These are phyloP conservation scores for Saccharum officinarum DNA, from an alignment of 176 grass and related monocot species.

Conservation along the genomic window DNA sequence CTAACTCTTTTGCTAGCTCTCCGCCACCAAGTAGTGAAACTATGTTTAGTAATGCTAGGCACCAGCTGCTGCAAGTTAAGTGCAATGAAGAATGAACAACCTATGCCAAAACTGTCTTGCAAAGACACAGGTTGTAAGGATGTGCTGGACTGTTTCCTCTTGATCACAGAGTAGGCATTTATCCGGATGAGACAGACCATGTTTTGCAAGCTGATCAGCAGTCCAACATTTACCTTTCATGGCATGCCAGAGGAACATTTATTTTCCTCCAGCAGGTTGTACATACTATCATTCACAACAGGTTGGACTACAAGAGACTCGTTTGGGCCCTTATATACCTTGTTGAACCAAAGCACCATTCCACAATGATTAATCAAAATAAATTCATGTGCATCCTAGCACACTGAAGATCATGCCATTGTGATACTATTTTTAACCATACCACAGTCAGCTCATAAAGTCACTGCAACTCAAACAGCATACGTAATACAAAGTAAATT, in stretches of 20 bases:
- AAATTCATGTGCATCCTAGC: not conserved
- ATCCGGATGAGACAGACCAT: not conserved
- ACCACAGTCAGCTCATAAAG: slow-evolving; percentile 18
- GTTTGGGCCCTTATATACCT: not conserved
- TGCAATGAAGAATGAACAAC: not conserved
- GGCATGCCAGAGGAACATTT: not conserved
- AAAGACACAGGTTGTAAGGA: not conserved
- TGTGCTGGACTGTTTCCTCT: not conserved
- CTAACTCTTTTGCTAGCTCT: not conserved
- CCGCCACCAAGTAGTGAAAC: not conserved
- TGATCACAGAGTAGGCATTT: not conserved
- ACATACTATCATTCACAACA: not conserved
- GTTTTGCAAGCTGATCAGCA: not conserved
- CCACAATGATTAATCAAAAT: not conserved
- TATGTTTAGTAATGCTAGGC: not conserved
- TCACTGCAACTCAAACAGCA: not conserved
- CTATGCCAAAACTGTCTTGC: not conserved
- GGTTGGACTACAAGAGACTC: not conserved
- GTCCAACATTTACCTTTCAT: not conserved
- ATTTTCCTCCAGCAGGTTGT: slow-evolving; percentile 23
- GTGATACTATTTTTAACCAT: slow-evolving; percentile 18
- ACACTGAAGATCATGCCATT: not conserved
- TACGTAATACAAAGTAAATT: not conserved
- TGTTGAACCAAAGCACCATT: slow-evolving; percentile 5
- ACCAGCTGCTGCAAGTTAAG: not conserved